phyloP scores from a whole-genome alignment of 2,329 filamentous ascomycete species.

The Epichloe bromicola region DNA sequence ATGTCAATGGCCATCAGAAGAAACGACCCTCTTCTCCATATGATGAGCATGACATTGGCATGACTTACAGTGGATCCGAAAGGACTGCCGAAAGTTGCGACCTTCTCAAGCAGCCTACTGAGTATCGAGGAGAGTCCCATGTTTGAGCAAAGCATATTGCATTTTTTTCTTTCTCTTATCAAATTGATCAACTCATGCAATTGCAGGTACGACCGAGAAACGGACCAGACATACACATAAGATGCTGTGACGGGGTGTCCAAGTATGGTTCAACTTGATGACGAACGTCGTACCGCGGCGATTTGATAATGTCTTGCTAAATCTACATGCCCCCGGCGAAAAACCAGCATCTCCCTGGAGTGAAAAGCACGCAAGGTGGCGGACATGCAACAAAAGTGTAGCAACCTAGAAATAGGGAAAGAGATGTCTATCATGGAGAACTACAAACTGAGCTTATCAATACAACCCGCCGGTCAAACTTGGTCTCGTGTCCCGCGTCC shows the following conservation, averaged over 20 bases:
- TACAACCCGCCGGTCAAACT: not conserved
- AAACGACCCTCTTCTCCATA: not conserved
- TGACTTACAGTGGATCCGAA: not conserved
- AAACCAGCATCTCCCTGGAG: too few species aligned
- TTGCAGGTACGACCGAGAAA: too few species aligned
- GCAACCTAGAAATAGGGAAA: not conserved
- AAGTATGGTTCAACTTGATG: too few species aligned
- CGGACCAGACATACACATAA: too few species aligned
- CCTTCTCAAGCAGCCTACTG: conserved; percentile 1
- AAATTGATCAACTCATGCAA: too few species aligned
- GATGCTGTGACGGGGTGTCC: too few species aligned
- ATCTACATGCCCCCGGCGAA: too few species aligned
- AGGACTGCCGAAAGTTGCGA: conserved; percentile 1
- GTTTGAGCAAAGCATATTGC: not conserved
- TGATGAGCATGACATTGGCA: not conserved
- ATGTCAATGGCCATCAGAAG: not conserved
- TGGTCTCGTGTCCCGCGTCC: not conserved
- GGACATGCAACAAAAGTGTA: not conserved
- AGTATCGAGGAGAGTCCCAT: not conserved
- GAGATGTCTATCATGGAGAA: not conserved
- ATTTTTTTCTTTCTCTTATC: too few species aligned
- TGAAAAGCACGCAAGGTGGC: not conserved
- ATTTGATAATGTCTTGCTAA: too few species aligned
- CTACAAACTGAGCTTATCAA: not conserved
- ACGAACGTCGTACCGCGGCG: too few species aligned